Conservation (phyloP, 495 filamentous ascomycete genomes). For the Annulohypoxylon bovei region DNA sequence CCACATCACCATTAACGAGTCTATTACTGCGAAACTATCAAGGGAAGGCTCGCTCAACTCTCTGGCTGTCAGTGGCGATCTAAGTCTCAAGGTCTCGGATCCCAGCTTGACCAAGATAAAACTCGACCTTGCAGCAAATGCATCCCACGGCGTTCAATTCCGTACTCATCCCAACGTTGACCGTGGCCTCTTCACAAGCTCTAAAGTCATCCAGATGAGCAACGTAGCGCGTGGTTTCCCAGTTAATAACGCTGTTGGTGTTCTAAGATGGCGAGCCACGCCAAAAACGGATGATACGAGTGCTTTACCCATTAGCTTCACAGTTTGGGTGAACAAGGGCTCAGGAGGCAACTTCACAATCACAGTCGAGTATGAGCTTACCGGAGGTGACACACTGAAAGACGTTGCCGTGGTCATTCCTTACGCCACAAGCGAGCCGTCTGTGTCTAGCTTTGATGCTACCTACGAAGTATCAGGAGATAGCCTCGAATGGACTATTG, state of each 20-base stretch:
- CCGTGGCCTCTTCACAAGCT: slow-evolving; percentile 79
- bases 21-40: slow-evolving; percentile 85
- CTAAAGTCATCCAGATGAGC: slow-evolving; percentile 83
- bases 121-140: slow-evolving; percentile 76
- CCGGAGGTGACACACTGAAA: slow-evolving; percentile 73
- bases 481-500: slow-evolving; percentile 91
- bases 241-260: slow-evolving; percentile 86
- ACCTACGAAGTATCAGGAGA: slow-evolving; percentile 94
- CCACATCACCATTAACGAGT: slow-evolving; percentile 85
- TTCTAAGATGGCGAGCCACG: slow-evolving; percentile 85
- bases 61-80: slow-evolving; percentile 88
- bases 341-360: slow-evolving; percentile 79
- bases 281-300: slow-evolving; percentile 76
- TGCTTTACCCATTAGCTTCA: slow-evolving; percentile 88
- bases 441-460: slow-evolving; percentile 91
- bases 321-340: slow-evolving; percentile 93
- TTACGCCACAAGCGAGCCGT: slow-evolving; percentile 80
- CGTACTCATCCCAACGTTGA: slow-evolving; percentile 96
- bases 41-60: slow-evolving; percentile 85
- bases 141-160: slow-evolving; percentile 84
- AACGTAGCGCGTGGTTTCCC: slow-evolving; percentile 88
- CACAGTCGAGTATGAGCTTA: slow-evolving; percentile 94
- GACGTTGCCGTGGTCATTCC: slow-evolving; percentile 91
- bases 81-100: slow-evolving; percentile 88
- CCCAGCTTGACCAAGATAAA: slow-evolving; percentile 87